phyloP scores from a whole-genome alignment of 2,329 filamentous ascomycete genomes.

The Botrytis deweyae region DNA sequence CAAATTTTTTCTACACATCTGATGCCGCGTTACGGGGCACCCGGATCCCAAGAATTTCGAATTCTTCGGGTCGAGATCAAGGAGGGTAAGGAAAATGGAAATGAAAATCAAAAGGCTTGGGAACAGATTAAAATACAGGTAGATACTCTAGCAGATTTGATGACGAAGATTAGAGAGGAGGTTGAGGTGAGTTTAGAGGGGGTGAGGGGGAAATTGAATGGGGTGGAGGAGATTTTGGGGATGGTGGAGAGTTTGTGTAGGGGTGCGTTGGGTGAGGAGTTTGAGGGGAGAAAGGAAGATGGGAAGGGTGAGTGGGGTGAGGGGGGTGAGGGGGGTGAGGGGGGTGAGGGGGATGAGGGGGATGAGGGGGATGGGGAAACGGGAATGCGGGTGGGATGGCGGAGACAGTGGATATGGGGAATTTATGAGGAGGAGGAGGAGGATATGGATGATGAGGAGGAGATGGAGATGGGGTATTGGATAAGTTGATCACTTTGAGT shows the following conservation, averaged over 20 bases:
- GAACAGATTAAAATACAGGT: not conserved
- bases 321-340: too few species aligned
- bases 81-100: rapidly evolving
- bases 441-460: too few species aligned
- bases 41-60: rapidly evolving
- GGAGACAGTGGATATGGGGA: too few species aligned
- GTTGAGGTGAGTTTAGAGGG: not conserved
- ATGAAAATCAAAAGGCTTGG: not conserved
- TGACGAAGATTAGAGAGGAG: not conserved
- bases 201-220: not conserved
- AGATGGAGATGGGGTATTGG: not conserved
- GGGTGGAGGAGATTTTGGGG: not conserved
- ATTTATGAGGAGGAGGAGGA: too few species aligned
- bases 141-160: rapidly evolving
- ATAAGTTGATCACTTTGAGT: not conserved
- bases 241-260: not conserved
- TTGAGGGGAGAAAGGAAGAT: too few species aligned
- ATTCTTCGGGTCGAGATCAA: not conserved
- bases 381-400: too few species aligned
- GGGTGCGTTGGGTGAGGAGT: not conserved
- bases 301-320: too few species aligned
- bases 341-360: too few species aligned
- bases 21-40: not conserved
- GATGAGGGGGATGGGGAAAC: too few species aligned
- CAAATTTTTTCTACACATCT: not conserved